Conservation (phyloP, 2,329 filamentous ascomycete species). For the Tolypocladium ophioglossoides region DNA sequence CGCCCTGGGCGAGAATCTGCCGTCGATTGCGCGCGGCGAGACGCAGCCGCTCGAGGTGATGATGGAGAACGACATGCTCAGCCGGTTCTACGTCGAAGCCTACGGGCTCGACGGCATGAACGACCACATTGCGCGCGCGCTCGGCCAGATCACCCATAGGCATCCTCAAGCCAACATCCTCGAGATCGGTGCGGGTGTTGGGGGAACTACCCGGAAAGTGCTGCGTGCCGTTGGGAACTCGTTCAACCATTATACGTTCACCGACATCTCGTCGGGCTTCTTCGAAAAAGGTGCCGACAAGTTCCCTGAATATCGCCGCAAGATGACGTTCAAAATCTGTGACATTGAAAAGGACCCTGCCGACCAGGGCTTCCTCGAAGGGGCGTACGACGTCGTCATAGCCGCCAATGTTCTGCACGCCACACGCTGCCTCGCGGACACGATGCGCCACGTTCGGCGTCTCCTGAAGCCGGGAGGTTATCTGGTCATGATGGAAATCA, state of each 20-base stretch:
- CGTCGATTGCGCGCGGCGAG: conserved; percentile 18
- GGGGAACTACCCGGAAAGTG: neutral
- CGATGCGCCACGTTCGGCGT: neutral
- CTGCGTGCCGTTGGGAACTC: neutral
- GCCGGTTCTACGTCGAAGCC: conserved; percentile 5
- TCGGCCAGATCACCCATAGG: neutral
- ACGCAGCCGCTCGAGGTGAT: conserved; percentile 24
- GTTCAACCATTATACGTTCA: neutral
- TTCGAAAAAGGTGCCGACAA: neutral
- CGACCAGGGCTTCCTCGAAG: neutral
- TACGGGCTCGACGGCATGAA: neutral
- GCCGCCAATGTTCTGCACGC: neutral
- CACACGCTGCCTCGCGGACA: neutral
- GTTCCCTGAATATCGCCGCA: neutral
- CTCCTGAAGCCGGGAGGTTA: conserved; percentile 6
- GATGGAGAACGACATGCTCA: conserved; percentile 21
- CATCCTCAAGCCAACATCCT: neutral
- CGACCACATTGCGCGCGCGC: neutral
- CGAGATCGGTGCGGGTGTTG: neutral
- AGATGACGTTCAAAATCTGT: neutral
- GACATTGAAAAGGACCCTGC: neutral
- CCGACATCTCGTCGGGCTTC: neutral
- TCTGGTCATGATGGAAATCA: conserved; percentile 5
- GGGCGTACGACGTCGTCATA: neutral
- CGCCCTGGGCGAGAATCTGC: neutral